Conservation (phyloP, 371 early-diverging fungal genomes). For the Phascolomyces articulosus region DNA sequence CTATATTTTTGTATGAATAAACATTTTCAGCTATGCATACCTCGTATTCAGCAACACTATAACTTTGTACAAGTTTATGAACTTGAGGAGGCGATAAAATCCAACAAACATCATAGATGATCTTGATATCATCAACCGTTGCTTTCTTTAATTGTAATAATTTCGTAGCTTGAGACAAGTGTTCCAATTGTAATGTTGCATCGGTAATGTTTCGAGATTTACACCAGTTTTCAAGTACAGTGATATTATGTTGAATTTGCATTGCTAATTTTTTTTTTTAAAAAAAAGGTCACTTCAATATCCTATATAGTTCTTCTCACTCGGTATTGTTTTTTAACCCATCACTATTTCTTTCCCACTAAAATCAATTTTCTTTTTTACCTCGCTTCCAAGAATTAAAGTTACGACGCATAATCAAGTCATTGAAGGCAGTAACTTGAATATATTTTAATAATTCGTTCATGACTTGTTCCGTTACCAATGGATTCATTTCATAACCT, state of each 20-base stretch:
- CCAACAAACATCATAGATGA: conserved; percentile 91
- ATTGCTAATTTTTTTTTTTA: conserved; percentile 53
- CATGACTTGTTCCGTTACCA: conserved; percentile 71
- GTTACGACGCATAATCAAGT: conserved; percentile 83
- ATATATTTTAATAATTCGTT: conserved; percentile 84
- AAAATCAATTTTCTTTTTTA: neutral
- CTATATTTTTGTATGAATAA: too few relatives aligned
- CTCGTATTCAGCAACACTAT: conserved; percentile 73
- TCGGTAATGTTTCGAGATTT: conserved; percentile 80
- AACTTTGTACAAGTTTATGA: conserved; percentile 85
- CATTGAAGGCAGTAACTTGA: conserved; percentile 91
- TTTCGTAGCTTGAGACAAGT: conserved; percentile 89
- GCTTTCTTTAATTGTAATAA: conserved; percentile 91
- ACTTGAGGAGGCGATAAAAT: conserved; percentile 87
- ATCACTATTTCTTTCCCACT: neutral
- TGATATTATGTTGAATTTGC: conserved; percentile 95
- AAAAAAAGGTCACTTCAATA: too few relatives aligned
- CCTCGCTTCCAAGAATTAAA: conserved; percentile 84
- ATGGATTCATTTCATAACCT: conserved; percentile 84
- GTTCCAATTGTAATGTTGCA: conserved; percentile 84
- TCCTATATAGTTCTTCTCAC: too few relatives aligned
- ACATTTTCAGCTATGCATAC: too few relatives aligned
- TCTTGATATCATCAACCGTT: conserved; percentile 84
- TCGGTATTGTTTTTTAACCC: too few relatives aligned
- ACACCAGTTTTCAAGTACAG: conserved; percentile 94